phyloP scores from a whole-genome alignment of 1,284 basidiomycete genomes.

The Austropuccinia psidii region DNA sequence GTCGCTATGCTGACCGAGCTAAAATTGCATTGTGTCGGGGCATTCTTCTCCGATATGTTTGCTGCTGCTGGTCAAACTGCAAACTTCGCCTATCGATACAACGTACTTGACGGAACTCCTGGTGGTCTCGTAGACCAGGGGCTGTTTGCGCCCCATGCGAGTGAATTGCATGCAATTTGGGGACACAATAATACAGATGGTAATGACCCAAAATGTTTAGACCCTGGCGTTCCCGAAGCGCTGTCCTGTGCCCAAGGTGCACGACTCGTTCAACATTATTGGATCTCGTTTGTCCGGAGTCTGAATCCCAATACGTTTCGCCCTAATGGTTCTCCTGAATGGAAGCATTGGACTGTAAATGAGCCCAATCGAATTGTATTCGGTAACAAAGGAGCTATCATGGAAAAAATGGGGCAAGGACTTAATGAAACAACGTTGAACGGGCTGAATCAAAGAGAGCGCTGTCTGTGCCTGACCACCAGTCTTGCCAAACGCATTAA shows the following conservation, averaged over 20 bases:
- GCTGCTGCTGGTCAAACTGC: neutral
- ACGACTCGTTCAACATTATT: neutral
- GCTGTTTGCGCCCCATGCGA: neutral
- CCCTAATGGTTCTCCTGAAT: neutral
- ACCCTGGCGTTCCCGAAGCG: neutral
- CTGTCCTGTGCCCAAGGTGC: neutral
- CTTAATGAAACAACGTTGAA: neutral
- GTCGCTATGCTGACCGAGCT: neutral
- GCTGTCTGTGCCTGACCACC: neutral
- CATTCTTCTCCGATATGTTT: neutral
- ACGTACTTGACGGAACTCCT: neutral
- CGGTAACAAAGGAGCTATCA: neutral
- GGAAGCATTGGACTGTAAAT: neutral
- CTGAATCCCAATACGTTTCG: neutral
- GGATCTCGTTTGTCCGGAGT: neutral
- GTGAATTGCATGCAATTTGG: neutral
- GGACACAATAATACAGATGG: neutral
- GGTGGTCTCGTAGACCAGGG: neutral
- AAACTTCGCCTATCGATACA: neutral
- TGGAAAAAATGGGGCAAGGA: neutral
- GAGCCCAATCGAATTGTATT: neutral
- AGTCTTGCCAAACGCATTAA: neutral
- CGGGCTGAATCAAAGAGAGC: neutral
- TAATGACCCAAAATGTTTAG: too few species aligned
- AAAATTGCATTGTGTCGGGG: neutral